Percentiles rank a stretch among this genome's conserved stretches.
These are phyloP conservation scores for Trichoderma hamatum DNA, from an alignment of 2,329 filamentous ascomycete genomes.

Conservation along the genomic window DNA sequence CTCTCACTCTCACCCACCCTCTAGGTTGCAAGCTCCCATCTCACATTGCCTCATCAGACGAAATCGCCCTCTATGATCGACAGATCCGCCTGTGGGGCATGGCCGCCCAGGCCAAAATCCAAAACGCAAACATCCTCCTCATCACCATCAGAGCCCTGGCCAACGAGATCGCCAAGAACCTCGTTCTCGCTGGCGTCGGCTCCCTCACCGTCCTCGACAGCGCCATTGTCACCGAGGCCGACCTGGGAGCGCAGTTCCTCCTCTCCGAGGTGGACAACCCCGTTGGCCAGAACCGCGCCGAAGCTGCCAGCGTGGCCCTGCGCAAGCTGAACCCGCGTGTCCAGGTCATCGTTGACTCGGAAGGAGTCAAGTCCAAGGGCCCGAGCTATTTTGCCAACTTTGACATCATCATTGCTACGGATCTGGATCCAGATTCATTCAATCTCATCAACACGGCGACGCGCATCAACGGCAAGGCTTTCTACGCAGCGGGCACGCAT, in stretches of 20 bases:
- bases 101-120: constrained; percentile 89
- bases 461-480: constrained; percentile 74
- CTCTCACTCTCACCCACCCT: neutral
- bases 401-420: constrained; percentile 87
- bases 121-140: constrained; percentile 85
- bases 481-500: constrained; percentile 86
- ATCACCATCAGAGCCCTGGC: constrained; percentile 85
- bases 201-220: constrained; percentile 88
- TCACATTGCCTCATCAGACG: constrained; percentile 59
- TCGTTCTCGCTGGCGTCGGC: constrained; percentile 89
- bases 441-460: constrained; percentile 84
- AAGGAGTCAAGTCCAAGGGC: constrained; percentile 67
- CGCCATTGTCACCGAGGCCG: constrained; percentile 72
- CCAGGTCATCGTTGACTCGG: constrained; percentile 69
- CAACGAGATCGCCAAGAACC: constrained; percentile 95
- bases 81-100: constrained; percentile 98
- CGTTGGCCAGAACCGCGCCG: constrained; percentile 81
- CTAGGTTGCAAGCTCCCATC: neutral
- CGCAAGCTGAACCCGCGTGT: constrained; percentile 90
- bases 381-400: constrained; percentile 77
- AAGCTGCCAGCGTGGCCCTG: constrained; percentile 76
- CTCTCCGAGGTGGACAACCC: constrained; percentile 63
- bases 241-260: constrained; percentile 84
- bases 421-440: constrained; percentile 75
- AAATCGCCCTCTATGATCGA: constrained; percentile 95